Conservation (phyloP, 2,329 filamentous ascomycete genomes). For the Ascochyta rabiei region DNA sequence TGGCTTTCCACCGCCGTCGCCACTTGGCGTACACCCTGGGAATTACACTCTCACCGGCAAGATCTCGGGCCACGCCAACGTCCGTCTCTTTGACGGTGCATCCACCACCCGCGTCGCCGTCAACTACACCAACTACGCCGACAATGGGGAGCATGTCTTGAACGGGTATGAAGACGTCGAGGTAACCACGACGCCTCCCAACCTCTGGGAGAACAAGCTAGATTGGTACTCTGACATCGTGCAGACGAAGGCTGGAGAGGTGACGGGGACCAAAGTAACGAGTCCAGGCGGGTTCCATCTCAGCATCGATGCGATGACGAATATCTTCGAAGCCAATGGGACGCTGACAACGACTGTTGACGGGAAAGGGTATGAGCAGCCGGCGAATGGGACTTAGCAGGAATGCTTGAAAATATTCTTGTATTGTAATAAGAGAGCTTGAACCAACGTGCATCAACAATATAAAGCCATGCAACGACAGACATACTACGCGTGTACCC, state of each 20-base stretch:
- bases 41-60: slow-evolving; percentile 21
- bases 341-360: slow-evolving; percentile 49
- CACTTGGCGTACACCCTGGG: slow-evolving; percentile 1
- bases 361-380: slow-evolving; percentile 48
- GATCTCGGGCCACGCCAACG: slow-evolving; percentile 20
- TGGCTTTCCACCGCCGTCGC: not conserved
- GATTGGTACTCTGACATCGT: slow-evolving; percentile 51
- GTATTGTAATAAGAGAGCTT: too few relatives aligned
- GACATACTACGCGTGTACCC: too few relatives aligned
- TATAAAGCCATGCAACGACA: too few relatives aligned
- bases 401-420: not conserved
- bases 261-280: slow-evolving; percentile 48
- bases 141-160: slow-evolving; percentile 43
- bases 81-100: slow-evolving; percentile 18
- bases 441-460: too few relatives aligned
- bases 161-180: slow-evolving; percentile 48
- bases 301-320: slow-evolving; percentile 47
- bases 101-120: slow-evolving; percentile 40
- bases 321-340: slow-evolving; percentile 52
- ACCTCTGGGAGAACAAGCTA: slow-evolving; percentile 31
- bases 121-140: slow-evolving; percentile 47
- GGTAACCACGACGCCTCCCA: slow-evolving; percentile 2
- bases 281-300: slow-evolving; percentile 49
- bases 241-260: slow-evolving; percentile 36
- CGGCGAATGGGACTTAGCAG: slow-evolving; percentile 45